Evolutionary conservation across 371 early-diverging fungal genomes (phyloP), one percentile per base, ranked within the genome.

Genomic region (Cladochytrium tenue): DNA sequence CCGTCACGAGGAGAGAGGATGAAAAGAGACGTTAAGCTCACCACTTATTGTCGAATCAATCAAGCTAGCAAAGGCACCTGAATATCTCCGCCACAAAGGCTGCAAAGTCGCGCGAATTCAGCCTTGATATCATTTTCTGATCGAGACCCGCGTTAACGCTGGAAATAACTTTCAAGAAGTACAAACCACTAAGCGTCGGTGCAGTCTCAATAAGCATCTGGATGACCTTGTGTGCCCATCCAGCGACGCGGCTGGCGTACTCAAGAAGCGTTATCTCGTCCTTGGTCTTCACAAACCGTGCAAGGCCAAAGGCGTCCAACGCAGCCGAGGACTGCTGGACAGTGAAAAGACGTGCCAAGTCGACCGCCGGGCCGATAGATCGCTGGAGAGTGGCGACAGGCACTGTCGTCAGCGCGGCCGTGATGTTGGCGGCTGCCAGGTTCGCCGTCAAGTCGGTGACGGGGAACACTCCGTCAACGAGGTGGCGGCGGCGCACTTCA

Each of bases 221-320:
- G 15, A 72, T 58, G 27, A 27, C 1, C 26, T 43, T 7, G 56
- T 79, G 76, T 1, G 66, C 71, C 70, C 70, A 75, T 2, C 62
- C 65, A 23, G 77, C 73, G 34, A 75, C 89, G 32, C 83, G 78
- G 50, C 85, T 75, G 34, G 88, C 83, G 57, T 80, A 88, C 67
- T 84, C 84, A 73, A 95, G 83, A 17, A 81, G 60, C 33, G 76
- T 89, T 51, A 93, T 74, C 77, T 95, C 95, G 69, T 78, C 84
- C 10, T 81, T 79, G 33, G 87, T 84, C 77, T 95, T 95, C 79
- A 86, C 81, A 68, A 90, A 81, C 52, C 95, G 88, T 5, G 94
- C 86, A 56, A 84, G 86, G 59, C 79, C 81, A 67, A 95, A 84
- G 35, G 92, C 89, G 53, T 81, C 75, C 58, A 80, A 28, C 2